Base-by-base conservation (phyloP, 495 filamentous ascomycete genomes). In the Thermochaetoides thermophila region DNA sequence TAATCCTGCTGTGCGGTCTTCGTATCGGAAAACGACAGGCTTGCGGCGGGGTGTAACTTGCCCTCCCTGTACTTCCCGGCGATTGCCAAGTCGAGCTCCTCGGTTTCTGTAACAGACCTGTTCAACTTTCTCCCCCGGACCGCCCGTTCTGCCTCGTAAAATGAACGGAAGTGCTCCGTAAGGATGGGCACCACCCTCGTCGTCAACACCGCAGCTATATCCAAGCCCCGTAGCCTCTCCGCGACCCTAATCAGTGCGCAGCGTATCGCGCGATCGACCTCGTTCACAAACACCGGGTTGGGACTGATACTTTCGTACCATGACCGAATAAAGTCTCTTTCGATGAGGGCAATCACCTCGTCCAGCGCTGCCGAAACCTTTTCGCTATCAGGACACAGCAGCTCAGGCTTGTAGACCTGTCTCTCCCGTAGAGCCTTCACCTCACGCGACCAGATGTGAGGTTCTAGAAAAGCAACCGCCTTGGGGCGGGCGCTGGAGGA, bases 31-130 rank as follows among this genome's bases (percentile, higher is more conserved):
- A 78, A 79, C 21, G 76, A 69, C 38, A 93, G 54, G 5, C 75
- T 78, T n/a, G 81, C 85, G 9, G 89, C 91, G 14, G 83, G 72
- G 50, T 99, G 91, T 36, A 99, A 59, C 38, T 79, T 81, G 21
- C 89, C 89, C 49, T 89, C 78, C 27, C 69, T 75, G 53, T 87
- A 99, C 57, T 92, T 96, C 16, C 67, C 76, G 29, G 89, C 89
- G 50, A 96, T 92, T 1, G 89, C 89, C 41, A 91, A 63, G 56
- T 95, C 81, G 38, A 99, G 62, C 61, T 96, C 91, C 43, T 93
- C 86, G 2, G 85, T 92, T 55, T 99, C 91, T 7, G 91, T 99
- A 19, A 99, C 75, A 50, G 77, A 84, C 22, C 81, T 74, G 40
- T 80, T 84, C 39, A 97, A 59, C 50, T 91, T 76, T 43, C 76